Evolutionary conservation across 208 protist genomes (phyloP).

Genomic region (Phytomonas francai): DNA sequence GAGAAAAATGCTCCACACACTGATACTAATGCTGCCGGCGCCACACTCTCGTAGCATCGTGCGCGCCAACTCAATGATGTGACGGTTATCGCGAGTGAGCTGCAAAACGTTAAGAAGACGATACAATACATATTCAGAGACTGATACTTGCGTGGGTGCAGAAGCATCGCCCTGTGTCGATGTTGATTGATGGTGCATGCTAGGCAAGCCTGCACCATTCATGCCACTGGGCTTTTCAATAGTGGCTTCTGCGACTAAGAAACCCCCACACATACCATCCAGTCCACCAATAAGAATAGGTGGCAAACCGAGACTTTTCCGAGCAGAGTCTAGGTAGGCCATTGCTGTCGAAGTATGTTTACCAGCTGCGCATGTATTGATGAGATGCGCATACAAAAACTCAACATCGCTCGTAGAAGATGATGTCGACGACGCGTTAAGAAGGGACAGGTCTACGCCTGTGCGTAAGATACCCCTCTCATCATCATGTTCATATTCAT

Average conservation of each 20-base stretch:
- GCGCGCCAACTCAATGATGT: conserved; percentile 34
- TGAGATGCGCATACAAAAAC: conserved; percentile 52
- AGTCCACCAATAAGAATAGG: neutral
- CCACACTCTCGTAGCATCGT: conserved; percentile 25
- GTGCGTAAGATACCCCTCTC: neutral
- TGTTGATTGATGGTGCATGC: neutral
- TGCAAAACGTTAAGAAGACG: conserved; percentile 56
- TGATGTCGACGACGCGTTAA: conserved; percentile 6
- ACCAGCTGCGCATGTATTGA: conserved; percentile 48
- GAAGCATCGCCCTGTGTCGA: neutral
- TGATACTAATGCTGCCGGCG: conserved; percentile 18
- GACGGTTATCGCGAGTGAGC: conserved; percentile 34
- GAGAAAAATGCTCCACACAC: conserved; percentile 63
- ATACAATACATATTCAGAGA: conserved; percentile 20
- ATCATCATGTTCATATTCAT: conserved; percentile 2
- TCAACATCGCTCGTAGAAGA: conserved; percentile 18
- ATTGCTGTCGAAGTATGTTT: conserved; percentile 38
- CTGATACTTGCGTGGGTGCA: neutral
- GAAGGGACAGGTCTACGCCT: neutral
- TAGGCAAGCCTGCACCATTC: neutral
- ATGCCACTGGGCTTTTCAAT: neutral
- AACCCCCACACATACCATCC: neutral
- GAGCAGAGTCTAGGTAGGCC: conserved; percentile 34
- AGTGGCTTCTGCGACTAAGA: neutral
- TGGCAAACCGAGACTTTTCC: conserved; percentile 17